Evolutionary conservation across 768 basidiomycete genomes (phyloP).

Genomic region (Pleurotus eryngii): DNA sequence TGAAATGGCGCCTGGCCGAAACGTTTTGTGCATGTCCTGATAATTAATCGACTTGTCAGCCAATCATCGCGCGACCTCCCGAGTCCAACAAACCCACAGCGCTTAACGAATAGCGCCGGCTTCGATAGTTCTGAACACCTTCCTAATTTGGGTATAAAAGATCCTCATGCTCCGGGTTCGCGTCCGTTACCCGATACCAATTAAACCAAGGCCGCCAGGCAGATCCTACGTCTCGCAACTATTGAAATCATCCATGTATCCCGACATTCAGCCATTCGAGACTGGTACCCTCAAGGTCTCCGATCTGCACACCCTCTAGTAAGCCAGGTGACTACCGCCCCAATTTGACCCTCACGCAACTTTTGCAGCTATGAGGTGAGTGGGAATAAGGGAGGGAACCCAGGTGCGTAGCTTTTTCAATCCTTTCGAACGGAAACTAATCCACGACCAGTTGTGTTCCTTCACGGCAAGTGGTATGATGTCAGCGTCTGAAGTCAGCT

Average conservation of each 20-base stretch:
- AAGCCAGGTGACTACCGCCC: slow-evolving; percentile 7
- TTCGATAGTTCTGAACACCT: not conserved
- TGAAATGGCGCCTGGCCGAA: slow-evolving; percentile 17
- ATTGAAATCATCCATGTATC: slow-evolving; percentile 49
- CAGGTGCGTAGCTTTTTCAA: slow-evolving; percentile 43
- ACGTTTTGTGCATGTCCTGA: slow-evolving; percentile 9
- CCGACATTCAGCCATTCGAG: slow-evolving; percentile 62
- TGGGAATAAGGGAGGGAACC: slow-evolving; percentile 72
- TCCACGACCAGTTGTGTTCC: slow-evolving; percentile 60
- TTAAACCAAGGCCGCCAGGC: not conserved
- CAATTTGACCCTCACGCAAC: not conserved
- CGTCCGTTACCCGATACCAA: not conserved
- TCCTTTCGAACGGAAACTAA: not conserved
- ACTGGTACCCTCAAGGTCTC: slow-evolving; percentile 67
- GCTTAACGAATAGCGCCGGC: not conserved
- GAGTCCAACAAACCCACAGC: not conserved
- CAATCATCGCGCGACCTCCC: not conserved
- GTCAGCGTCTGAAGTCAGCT: not conserved
- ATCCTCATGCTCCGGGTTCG: not conserved
- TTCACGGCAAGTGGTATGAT: slow-evolving; percentile 52
- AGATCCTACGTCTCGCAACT: not conserved
- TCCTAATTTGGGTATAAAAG: slow-evolving; percentile 6
- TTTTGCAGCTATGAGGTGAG: slow-evolving; percentile 70
- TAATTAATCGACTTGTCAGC: not conserved
- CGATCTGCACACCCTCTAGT: slow-evolving; percentile 77